A percentile compares a stretch with the other conserved stretches of the same genome.
phyloP scores from a whole-genome alignment of 1,284 basidiomycete species.

The Sanghuangporus baumii region DNA sequence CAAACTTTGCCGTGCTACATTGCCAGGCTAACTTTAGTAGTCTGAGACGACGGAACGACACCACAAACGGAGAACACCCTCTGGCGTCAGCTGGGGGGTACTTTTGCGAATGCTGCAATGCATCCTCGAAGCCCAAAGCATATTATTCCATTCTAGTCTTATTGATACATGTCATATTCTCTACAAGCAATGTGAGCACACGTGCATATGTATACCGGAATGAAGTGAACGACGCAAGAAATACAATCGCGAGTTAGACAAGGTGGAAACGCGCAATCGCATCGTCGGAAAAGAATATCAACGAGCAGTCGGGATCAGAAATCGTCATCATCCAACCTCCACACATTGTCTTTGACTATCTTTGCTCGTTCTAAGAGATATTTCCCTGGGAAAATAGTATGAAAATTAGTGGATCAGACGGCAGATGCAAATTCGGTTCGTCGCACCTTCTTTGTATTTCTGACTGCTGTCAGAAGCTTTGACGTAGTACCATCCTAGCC shows the following conservation, averaged over 20 bases:
- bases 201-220: background rate
- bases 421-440: background rate
- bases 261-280: background rate
- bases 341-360: conserved; percentile 75
- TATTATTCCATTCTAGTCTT: background rate
- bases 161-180: background rate
- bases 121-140: background rate
- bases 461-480: conserved; percentile 74
- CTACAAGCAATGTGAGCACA: background rate
- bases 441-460: conserved; percentile 82
- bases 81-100: no score
- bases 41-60: no score
- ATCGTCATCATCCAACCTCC: conserved; percentile 52
- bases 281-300: background rate
- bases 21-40: no score
- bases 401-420: background rate
- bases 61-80: no score
- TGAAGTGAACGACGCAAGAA: background rate
- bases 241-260: background rate
- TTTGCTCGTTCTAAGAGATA: conserved; percentile 80
- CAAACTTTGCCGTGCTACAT: no score
- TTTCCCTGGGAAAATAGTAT: conserved; percentile 48
- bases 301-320: background rate
- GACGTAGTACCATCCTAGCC: conserved; percentile 82
- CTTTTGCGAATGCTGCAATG: background rate